These are phyloP conservation scores for Trichoderma hamatum DNA, from an alignment of 2,329 filamentous ascomycete species.

Conservation along the genomic window DNA sequence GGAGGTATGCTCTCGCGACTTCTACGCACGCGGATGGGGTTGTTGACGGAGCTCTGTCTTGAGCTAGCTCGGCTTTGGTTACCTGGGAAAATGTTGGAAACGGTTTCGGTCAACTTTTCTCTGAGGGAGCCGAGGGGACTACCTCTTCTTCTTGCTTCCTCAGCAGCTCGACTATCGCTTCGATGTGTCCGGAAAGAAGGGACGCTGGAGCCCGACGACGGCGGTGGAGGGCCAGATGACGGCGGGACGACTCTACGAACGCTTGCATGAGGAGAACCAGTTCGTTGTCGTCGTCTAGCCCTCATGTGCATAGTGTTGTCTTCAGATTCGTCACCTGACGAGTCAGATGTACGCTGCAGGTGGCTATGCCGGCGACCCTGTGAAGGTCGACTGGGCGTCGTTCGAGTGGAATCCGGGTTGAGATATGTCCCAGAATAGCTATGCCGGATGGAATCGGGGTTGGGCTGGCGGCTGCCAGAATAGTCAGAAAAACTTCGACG, in stretches of 20 bases:
- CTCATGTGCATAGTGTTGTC: constrained; percentile 32
- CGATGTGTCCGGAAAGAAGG: constrained; percentile 40
- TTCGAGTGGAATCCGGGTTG: constrained; percentile 40
- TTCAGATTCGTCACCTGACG: constrained; percentile 47
- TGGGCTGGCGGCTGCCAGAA: constrained; percentile 42
- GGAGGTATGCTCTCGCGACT: constrained; percentile 47
- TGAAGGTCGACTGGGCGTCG: constrained; percentile 35
- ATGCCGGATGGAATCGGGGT: constrained; percentile 37
- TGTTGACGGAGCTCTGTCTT: constrained; percentile 39
- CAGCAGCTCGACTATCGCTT: constrained; percentile 40
- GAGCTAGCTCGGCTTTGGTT: constrained; percentile 43
- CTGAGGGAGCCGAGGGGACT: constrained; percentile 46
- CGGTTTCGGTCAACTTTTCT: constrained; percentile 50
- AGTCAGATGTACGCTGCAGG: constrained; percentile 48
- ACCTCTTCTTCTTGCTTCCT: constrained; percentile 42
- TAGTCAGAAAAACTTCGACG: constrained; percentile 58
- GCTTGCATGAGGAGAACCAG: constrained; percentile 36
- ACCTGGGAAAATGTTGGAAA: constrained; percentile 48
- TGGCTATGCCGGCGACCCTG: constrained; percentile 54
- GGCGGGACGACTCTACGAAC: constrained; percentile 42
- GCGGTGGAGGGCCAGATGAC: constrained; percentile 36
- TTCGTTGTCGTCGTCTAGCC: constrained; percentile 34
- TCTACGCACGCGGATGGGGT: constrained; percentile 40
- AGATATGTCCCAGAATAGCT: constrained; percentile 39
- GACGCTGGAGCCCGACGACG: constrained; percentile 34